These are phyloP conservation scores for Simplicillium aogashimaense DNA, from an alignment of 2,329 filamentous ascomycete genomes.

Conservation along the genomic window DNA sequence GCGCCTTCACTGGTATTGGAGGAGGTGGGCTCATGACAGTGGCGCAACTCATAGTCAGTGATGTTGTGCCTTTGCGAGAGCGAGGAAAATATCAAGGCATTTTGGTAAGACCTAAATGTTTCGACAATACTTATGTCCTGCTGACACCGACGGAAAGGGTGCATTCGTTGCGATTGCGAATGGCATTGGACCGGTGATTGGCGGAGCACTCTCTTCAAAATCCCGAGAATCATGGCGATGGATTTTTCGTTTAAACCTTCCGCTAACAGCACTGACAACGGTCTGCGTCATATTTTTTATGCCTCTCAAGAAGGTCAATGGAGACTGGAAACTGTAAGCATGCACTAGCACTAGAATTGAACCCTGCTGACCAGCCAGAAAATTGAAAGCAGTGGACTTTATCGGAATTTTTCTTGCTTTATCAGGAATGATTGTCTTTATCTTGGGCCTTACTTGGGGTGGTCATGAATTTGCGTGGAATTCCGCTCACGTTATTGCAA, in stretches of 20 bases:
- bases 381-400: slow-evolving; percentile 41
- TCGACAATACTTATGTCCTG: not conserved
- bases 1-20: slow-evolving; percentile 42
- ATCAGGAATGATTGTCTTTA: slow-evolving; percentile 31
- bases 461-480: slow-evolving; percentile 48
- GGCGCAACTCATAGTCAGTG: slow-evolving; percentile 59
- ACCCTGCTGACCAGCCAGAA: slow-evolving; percentile 16
- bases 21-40: slow-evolving; percentile 65
- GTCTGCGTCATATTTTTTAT: slow-evolving; percentile 42
- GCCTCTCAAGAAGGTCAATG: slow-evolving; percentile 43
- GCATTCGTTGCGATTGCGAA: slow-evolving; percentile 43
- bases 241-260: slow-evolving; percentile 45
- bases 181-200: slow-evolving; percentile 43
- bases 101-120: slow-evolving; percentile 18
- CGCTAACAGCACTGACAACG: slow-evolving; percentile 36
- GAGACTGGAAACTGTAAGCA: slow-evolving; percentile 34
- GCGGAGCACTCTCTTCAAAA: slow-evolving; percentile 37
- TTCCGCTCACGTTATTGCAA: slow-evolving; percentile 42
- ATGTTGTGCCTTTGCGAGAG: slow-evolving; percentile 59
- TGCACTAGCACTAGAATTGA: not conserved
- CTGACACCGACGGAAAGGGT: slow-evolving; percentile 17
- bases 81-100: slow-evolving; percentile 64
- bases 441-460: slow-evolving; percentile 47
- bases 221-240: slow-evolving; percentile 38
- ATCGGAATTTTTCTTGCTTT: slow-evolving; percentile 35